A percentile compares a stretch with the other conserved stretches of the same genome.
Evolutionary conservation across 352 stramenopile species (phyloP).

Genomic region (Plasmopara halstedii): DNA sequence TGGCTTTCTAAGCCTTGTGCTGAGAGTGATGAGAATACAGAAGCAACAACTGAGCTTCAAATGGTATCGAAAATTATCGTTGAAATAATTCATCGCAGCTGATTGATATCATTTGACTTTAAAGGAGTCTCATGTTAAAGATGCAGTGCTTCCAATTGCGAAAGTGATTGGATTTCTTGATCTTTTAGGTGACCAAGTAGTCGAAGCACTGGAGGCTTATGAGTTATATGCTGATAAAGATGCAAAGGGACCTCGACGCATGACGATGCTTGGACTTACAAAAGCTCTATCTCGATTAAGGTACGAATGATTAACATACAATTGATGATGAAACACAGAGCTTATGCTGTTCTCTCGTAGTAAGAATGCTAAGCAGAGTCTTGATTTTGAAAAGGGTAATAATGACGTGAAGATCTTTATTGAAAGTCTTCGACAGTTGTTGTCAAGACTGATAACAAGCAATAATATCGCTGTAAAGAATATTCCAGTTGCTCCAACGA

Average conservation of each 20-base stretch:
- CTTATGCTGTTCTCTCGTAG: too few relatives aligned
- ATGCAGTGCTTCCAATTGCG: constrained; percentile 19
- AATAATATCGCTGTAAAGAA: constrained; percentile 17
- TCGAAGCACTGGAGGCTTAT: constrained; percentile 48
- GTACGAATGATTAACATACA: too few relatives aligned
- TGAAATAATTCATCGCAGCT: too few relatives aligned
- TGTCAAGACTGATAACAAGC: constrained; percentile 33
- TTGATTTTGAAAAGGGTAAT: background rate
- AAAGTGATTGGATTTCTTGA: constrained; percentile 54
- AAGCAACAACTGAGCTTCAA: too few relatives aligned
- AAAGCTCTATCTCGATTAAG: constrained; percentile 39
- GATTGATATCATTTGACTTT: too few relatives aligned
- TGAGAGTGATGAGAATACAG: too few relatives aligned
- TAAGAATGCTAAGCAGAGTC: too few relatives aligned
- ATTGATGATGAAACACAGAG: too few relatives aligned
- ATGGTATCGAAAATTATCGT: too few relatives aligned
- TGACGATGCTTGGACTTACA: constrained; percentile 37
- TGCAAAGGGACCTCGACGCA: constrained; percentile 7
- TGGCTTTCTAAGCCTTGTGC: too few relatives aligned
- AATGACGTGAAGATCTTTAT: constrained; percentile 5
- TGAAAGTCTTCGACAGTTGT: constrained; percentile 29
- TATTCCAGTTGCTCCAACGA: constrained; percentile 24
- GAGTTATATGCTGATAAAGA: constrained; percentile 27
- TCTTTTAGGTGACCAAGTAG: constrained; percentile 51
- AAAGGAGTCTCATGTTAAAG: background rate